phyloP scores from a whole-genome alignment of 139 green algal genomes.

The Micractinium sp. region DNA sequence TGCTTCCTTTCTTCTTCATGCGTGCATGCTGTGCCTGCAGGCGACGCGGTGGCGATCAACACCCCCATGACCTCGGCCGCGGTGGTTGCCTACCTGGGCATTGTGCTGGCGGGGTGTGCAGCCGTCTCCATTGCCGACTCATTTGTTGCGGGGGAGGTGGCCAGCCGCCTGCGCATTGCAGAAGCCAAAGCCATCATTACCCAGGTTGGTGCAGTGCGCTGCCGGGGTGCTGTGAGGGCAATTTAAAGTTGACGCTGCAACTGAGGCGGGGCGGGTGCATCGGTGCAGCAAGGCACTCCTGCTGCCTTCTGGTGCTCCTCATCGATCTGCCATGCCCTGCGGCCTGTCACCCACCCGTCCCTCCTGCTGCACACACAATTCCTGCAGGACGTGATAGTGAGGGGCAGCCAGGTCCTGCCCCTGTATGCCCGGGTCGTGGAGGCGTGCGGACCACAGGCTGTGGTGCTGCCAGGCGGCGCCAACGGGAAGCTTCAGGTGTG shows the following conservation, averaged over 20 bases:
- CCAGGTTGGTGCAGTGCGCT: constrained; percentile 56
- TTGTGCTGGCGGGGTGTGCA: constrained; percentile 79
- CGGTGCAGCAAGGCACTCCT: background rate
- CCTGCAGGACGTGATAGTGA: constrained; percentile 77
- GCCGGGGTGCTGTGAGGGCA: too few species aligned
- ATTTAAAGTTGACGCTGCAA: background rate
- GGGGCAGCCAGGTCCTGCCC: constrained; percentile 74
- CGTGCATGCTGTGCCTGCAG: constrained; percentile 41
- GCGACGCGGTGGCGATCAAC: constrained; percentile 76
- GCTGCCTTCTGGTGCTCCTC: background rate
- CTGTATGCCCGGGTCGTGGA: constrained; percentile 76
- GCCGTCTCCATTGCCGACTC: constrained; percentile 91
- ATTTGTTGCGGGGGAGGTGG: constrained; percentile 83
- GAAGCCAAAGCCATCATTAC: constrained; percentile 79
- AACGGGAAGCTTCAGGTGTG: constrained; percentile 29
- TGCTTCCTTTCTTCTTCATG: too few species aligned
- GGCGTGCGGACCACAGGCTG: constrained; percentile 12
- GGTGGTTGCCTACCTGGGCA: constrained; percentile 82
- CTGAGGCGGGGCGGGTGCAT: background rate
- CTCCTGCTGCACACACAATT: background rate
- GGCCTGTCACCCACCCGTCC: background rate
- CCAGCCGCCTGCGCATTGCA: constrained; percentile 71
- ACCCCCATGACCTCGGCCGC: constrained; percentile 81
- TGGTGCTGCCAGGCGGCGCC: constrained; percentile 58
- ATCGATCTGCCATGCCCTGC: too few species aligned